Percentiles rank a stretch among this genome's conserved stretches.
Evolutionary conservation across 2,329 filamentous ascomycete species (phyloP).

Genomic region (Fonsecaea monophora): DNA sequence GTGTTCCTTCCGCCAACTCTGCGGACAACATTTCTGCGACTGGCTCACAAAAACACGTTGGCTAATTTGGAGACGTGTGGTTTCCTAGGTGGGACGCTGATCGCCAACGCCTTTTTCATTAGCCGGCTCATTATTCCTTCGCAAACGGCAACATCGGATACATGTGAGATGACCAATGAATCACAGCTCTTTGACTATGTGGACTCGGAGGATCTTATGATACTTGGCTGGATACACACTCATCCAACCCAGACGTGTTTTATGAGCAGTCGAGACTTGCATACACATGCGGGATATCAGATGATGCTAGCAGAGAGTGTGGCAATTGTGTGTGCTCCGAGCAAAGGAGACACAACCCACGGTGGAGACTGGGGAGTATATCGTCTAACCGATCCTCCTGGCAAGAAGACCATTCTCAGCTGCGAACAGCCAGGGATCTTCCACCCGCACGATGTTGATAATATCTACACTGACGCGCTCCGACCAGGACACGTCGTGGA

Average conservation of each 20-base stretch:
- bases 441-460: conserved; percentile 74
- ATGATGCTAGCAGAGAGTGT: conserved; percentile 96
- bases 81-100: conserved; percentile 86
- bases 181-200: conserved; percentile 86
- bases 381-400: conserved; percentile 89
- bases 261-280: conserved; percentile 91
- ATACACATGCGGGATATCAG: conserved; percentile 94
- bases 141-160: conserved; percentile 87
- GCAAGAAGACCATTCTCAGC: conserved; percentile 79
- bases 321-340: conserved; percentile 93
- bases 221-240: conserved; percentile 97
- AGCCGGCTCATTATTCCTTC: conserved; percentile 87
- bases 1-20: conserved; percentile 83
- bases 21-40: conserved; percentile 73
- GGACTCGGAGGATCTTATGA: conserved; percentile 74
- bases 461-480: conserved; percentile 78
- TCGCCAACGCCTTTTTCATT: conserved; percentile 93
- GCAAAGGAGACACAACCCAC: conserved; percentile 55
- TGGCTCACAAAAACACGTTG: conserved; percentile 77
- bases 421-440: conserved; percentile 83
- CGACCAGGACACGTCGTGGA: conserved; percentile 76
- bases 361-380: conserved; percentile 81
- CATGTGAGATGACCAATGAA: conserved; percentile 92
- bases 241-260: conserved; percentile 97
- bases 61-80: conserved; percentile 92